Evolutionary conservation across 176 grass and related monocot genomes (phyloP), one percentile per base, ranked within the genome.

Genomic region (Leersia perrieri): DNA sequence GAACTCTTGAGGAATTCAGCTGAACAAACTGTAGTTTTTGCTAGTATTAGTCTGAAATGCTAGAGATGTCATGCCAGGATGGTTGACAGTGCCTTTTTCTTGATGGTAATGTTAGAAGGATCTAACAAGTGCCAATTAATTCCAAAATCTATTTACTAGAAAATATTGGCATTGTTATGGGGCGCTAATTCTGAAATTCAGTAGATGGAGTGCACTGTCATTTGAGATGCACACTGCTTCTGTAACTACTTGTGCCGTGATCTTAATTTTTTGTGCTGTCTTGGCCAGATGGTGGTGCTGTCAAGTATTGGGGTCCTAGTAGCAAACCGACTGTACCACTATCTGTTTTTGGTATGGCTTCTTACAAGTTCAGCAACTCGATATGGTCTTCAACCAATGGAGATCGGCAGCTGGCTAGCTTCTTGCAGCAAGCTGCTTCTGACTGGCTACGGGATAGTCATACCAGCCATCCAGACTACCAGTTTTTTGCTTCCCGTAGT

Each of bases 341-440:
- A 23, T 85, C 80, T 51, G 65, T 83, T 41, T 91, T 91, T 61
- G 84, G 84, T 66, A 68, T 91, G 57, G 85, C 81, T 64, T 87
- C 81, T 33, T 91, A 91, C 76, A 91, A 91, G 76, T 91, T 87
- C 34, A 87, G 78, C 31, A 87, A 76, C 9, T 72, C 81, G 22
- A 63, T 91, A 32, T 91, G 80, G 85, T 80, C 81, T 66, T 72
- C 80, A 5, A 80, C 62, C 27, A 80, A 70, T 65, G 84, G 75
- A 75, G 89, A 91, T 33, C 58, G 40, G 71, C 81, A 91, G 76
- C 84, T 87, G 42, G 66, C 70, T 31, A 41, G 27, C 45, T 39
- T 25, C 63, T 67, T 91, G 45, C 70, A 65, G 57, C 89, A 91
- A 77, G 65, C 85, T 72, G 84, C 89, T 66, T 71, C 82, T 1